Evolutionary conservation across 2,329 filamentous ascomycete genomes (phyloP).

Genomic region (Hypocreales sp.): DNA sequence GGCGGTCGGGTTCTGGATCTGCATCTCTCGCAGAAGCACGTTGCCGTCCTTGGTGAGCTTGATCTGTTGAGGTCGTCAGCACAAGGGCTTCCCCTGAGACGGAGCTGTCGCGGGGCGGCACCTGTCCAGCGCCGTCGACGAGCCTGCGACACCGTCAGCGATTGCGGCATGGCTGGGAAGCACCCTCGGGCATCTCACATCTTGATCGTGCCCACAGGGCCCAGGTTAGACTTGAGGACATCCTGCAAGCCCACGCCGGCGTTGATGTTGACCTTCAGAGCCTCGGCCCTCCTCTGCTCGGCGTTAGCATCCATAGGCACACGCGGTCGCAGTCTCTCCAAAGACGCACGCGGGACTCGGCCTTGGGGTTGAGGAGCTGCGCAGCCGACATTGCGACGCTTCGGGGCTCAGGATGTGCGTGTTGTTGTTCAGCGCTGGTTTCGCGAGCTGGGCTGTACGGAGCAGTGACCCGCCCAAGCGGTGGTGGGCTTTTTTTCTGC

Average conservation of each 20-base stretch:
- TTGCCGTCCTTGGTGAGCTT: constrained; percentile 99
- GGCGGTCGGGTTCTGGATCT: constrained; percentile 97
- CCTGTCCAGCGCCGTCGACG: constrained; percentile 54
- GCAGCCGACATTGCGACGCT: constrained; percentile 69
- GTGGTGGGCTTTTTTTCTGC: constrained; percentile 18
- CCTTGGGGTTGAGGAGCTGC: constrained; percentile 96
- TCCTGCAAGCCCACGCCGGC: constrained; percentile 85
- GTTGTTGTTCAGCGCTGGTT: constrained; percentile 6
- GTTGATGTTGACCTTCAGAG: constrained; percentile 89
- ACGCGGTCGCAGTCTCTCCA: constrained; percentile 4
- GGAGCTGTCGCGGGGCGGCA: constrained; percentile 21
- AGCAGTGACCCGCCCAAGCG: constrained; percentile 12
- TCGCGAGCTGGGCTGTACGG: constrained; percentile 12
- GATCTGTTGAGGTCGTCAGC: constrained; percentile 43
- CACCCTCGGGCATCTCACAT: constrained; percentile 45
- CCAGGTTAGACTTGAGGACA: constrained; percentile 93
- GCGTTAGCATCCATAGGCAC: constrained; percentile 11
- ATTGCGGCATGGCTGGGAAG: constrained; percentile 1
- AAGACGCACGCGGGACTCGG: constrained; percentile 75
- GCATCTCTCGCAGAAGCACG: constrained; percentile 63
- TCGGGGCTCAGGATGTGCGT: constrained; percentile 3
- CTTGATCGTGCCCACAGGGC: constrained; percentile 87
- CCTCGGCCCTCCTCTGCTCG: constrained; percentile 90
- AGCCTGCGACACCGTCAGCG: constrained; percentile 30
- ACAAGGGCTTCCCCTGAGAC: constrained; percentile 11